These are phyloP conservation scores for Podaxis sp. DNA, from an alignment of 768 basidiomycete genomes.

Conservation along the genomic window DNA sequence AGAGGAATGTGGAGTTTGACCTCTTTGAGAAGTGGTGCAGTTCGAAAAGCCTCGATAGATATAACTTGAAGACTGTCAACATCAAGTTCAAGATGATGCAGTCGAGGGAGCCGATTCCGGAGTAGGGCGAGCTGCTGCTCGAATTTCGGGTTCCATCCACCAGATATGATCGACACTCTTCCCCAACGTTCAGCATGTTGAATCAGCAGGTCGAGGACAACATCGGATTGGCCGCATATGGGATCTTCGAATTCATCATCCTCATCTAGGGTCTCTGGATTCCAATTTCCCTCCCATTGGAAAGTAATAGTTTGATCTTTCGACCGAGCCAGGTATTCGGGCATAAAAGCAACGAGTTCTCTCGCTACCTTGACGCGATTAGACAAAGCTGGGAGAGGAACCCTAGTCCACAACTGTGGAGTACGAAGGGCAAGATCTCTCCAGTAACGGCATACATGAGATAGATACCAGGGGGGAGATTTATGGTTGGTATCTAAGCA, in stretches of 20 bases:
- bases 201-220: constrained; percentile 21
- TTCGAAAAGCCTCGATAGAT: not conserved
- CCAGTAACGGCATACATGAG: constrained; percentile 42
- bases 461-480: constrained; percentile 24
- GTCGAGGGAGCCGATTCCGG: constrained; percentile 4
- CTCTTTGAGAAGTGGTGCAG: not conserved
- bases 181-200: constrained; percentile 23
- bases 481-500: constrained; percentile 6
- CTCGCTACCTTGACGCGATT: constrained; percentile 10
- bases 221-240: constrained; percentile 16
- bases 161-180: constrained; percentile 17
- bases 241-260: constrained; percentile 19
- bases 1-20: not conserved
- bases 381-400: constrained; percentile 24
- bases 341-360: not conserved
- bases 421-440: constrained; percentile 34
- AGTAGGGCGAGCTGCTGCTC: constrained; percentile 22
- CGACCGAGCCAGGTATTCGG: constrained; percentile 5
- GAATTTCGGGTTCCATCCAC: constrained; percentile 17
- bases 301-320: not conserved
- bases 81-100: not conserved
- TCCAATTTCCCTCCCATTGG: constrained; percentile 10
- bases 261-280: constrained; percentile 17
- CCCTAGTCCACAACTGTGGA: constrained; percentile 38
- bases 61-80: not conserved